Conservation (phyloP, 1,284 basidiomycete genomes). For the Cystobasidiaceae sp. region DNA sequence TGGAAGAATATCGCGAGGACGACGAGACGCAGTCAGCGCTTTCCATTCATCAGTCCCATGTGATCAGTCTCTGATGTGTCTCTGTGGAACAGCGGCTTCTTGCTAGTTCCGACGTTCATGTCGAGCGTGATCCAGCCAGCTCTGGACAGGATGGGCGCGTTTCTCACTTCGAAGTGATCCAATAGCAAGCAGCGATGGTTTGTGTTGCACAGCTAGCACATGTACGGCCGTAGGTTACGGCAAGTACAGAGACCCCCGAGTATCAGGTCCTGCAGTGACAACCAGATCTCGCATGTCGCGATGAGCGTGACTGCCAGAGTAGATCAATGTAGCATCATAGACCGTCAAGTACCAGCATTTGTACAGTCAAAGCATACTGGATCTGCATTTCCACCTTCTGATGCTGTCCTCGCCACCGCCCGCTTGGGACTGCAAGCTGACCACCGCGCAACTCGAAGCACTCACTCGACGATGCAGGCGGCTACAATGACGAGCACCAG, state of each 20-base stretch:
- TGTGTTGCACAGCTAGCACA: background rate
- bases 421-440: background rate
- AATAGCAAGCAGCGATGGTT: background rate
- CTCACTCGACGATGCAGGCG: constrained; percentile 1
- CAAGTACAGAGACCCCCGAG: too few relatives aligned
- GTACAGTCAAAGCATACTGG: too few relatives aligned
- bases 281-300: too few relatives aligned
- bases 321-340: too few relatives aligned
- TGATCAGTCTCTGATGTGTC: background rate
- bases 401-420: too few relatives aligned
- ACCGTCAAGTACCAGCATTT: too few relatives aligned
- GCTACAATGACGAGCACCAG: background rate
- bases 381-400: too few relatives aligned
- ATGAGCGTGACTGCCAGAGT: too few relatives aligned
- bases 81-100: constrained; percentile 27
- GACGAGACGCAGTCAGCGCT: constrained; percentile 35
- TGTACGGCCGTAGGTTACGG: too few relatives aligned
- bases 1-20: constrained; percentile 29
- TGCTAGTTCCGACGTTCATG: constrained; percentile 37
- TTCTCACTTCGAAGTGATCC: constrained; percentile 4
- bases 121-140: constrained; percentile 28
- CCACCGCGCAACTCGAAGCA: too few relatives aligned
- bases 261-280: too few relatives aligned
- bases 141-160: constrained; percentile 25
- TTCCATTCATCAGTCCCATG: background rate